Base-by-base conservation (phyloP, 2,329 filamentous ascomycete genomes). In the Fusarium pseudonygamai region DNA sequence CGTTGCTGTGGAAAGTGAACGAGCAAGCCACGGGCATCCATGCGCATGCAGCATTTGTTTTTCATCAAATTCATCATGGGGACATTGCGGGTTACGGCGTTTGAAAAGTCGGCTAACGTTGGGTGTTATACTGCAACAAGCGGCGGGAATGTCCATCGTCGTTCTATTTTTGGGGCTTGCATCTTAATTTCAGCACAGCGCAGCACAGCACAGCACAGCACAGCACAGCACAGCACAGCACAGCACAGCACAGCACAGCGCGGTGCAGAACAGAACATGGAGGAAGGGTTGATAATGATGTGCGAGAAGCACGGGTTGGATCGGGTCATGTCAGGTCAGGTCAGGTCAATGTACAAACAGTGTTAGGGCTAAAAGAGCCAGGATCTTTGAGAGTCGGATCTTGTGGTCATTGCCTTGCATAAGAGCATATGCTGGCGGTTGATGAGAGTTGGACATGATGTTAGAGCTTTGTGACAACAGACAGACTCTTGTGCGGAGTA, bases 71-170 rank as follows among this genome's bases (percentile, higher is more conserved):
- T 75, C 64, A 74, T 72, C 68, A 75, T 63, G 40, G 60, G 68
- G 30, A 60, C 49, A 73, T 73, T 65, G 68, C 59, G 72, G 72
- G 72, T 60, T 72, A 67, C 47, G 72, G 72, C 72, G 72, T 74
- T 75, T 74, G 72, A 74, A 74, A 74, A 75, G 64, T 74, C 65
- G 72, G 72, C 58, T 46, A 56, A 50, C 22, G 47, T 50, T 50
- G 22, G 64, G 53, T 73, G 60, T 72, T 73, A 60, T 74, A 72
- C 63, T 72, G 55, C 71, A 74, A 69, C 60, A 64, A 72, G 68
- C 56, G 68, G 57, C 68, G 71, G 37, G 36, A 61, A 65, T 52
- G 57, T 42, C 58, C 59, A 67, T 61, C 46, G 30, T 39, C 56
- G 43, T 60, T 61, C 65, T 64, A 64, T 68, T 72, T 71, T 69